A percentile compares a stretch with the other conserved stretches of the same genome.
Conservation (phyloP, 2,329 filamentous ascomycete genomes). For the Pestalotiopsis sp. region DNA sequence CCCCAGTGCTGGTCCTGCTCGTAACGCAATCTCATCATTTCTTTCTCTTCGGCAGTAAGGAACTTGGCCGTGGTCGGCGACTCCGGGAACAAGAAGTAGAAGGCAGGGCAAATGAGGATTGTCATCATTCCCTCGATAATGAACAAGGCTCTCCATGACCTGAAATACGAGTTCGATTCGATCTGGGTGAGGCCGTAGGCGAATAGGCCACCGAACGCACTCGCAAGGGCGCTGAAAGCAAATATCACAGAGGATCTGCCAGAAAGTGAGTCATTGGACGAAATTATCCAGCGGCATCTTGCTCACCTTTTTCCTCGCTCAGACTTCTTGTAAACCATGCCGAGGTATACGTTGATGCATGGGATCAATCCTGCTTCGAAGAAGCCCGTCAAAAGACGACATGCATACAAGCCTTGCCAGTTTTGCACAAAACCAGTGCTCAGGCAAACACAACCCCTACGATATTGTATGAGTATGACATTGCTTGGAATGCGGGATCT, state of each 20-base stretch:
- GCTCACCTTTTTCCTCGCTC: slow-evolving; percentile 25
- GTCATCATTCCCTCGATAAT: slow-evolving; percentile 22
- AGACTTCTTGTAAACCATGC: slow-evolving; percentile 35
- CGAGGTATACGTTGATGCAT: slow-evolving; percentile 22
- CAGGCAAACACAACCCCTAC: slow-evolving; percentile 23
- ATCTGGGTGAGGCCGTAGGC: slow-evolving; percentile 22
- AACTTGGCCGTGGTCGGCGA: slow-evolving; percentile 30
- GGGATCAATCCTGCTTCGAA: slow-evolving; percentile 28
- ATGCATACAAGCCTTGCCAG: slow-evolving; percentile 16
- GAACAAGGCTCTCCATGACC: slow-evolving; percentile 23
- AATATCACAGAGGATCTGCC: slow-evolving; percentile 17
- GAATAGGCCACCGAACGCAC: slow-evolving; percentile 23
- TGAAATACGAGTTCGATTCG: slow-evolving; percentile 12
- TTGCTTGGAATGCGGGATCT: neutral
- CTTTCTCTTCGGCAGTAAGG: slow-evolving; percentile 23
- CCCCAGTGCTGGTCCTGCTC: slow-evolving; percentile 27
- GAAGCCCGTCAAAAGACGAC: slow-evolving; percentile 23
- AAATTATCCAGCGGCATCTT: slow-evolving; percentile 31
- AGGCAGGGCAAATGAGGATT: slow-evolving; percentile 32
- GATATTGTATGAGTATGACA: neutral
- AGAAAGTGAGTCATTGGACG: slow-evolving; percentile 18
- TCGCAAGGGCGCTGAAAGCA: slow-evolving; percentile 20
- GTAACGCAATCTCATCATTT: slow-evolving; percentile 26
- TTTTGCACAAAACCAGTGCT: slow-evolving; percentile 30
- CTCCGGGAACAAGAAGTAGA: slow-evolving; percentile 27